These are phyloP conservation scores for Aspergillus fructus DNA, from an alignment of 2,329 filamentous ascomycete genomes.

Conservation along the genomic window DNA sequence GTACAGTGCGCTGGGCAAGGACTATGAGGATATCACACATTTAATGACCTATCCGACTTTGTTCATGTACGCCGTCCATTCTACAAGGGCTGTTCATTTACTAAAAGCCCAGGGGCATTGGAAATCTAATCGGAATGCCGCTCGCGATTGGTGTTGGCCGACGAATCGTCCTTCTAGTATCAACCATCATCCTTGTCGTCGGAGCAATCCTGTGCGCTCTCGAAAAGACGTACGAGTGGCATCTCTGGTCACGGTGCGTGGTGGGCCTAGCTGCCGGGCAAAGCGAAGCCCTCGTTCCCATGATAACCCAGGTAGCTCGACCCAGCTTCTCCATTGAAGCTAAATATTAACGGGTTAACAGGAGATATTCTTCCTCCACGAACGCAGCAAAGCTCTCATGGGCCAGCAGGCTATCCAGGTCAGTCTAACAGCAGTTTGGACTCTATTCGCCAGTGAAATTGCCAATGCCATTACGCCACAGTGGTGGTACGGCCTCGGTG, in stretches of 20 bases:
- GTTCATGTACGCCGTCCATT: constrained; percentile 20
- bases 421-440: constrained; percentile 37
- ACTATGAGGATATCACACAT: constrained; percentile 41
- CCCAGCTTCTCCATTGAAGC: no score
- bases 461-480: constrained; percentile 41
- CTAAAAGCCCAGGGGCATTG: constrained; percentile 30
- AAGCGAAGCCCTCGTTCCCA: constrained; percentile 44
- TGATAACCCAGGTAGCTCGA: constrained; percentile 29
- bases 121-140: constrained; percentile 34
- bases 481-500: constrained; percentile 47
- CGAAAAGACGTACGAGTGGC: constrained; percentile 34
- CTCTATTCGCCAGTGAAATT: constrained; percentile 45
- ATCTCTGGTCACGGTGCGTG: constrained; percentile 40
- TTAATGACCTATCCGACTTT: constrained; percentile 37
- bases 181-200: constrained; percentile 29
- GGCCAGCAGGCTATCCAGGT: constrained; percentile 44
- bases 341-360: constrained; percentile 13
- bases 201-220: constrained; percentile 29
- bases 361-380: constrained; percentile 47
- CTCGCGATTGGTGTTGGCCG: constrained; percentile 37
- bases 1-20: constrained; percentile 37
- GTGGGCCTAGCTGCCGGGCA: constrained; percentile 44
- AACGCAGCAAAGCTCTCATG: constrained; percentile 42
- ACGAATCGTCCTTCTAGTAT: constrained; percentile 32
- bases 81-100: no score